These are phyloP conservation scores for Marasmius sp. DNA, from an alignment of 1,284 basidiomycete species.

Conservation along the genomic window DNA sequence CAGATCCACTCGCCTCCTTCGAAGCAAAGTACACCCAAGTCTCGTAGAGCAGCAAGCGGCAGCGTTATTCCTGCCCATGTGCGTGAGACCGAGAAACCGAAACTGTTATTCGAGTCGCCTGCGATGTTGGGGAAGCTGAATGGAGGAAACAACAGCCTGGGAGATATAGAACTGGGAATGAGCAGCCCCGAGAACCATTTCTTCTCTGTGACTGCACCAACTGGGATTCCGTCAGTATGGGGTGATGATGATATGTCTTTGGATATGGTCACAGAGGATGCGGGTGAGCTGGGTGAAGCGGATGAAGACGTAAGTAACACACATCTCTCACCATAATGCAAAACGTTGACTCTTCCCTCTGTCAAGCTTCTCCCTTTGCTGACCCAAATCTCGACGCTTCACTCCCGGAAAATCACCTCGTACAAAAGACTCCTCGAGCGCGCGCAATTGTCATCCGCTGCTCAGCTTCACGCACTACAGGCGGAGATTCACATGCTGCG, in stretches of 20 bases:
- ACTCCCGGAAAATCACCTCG: conserved; percentile 43
- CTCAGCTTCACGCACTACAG: conserved; percentile 9
- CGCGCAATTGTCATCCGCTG: conserved; percentile 39
- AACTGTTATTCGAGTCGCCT: neutral
- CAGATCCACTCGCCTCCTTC: neutral
- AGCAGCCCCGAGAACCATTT: conserved; percentile 3
- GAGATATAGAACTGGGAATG: neutral
- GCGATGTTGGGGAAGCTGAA: neutral
- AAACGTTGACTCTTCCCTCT: neutral
- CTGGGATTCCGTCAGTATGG: neutral
- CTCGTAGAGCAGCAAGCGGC: neutral
- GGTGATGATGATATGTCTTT: conserved; percentile 1
- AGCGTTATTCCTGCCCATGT: neutral
- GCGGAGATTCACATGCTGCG: conserved; percentile 7
- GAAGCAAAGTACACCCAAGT: neutral
- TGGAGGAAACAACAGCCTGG: neutral
- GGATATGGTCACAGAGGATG: conserved; percentile 1
- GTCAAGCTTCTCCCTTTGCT: conserved; percentile 8
- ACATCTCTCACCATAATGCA: neutral
- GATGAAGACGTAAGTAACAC: neutral
- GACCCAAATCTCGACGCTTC: conserved; percentile 8
- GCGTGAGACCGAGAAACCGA: neutral
- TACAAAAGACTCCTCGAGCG: conserved; percentile 61
- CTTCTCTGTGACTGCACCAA: neutral
- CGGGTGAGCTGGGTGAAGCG: conserved; percentile 2